Evolutionary conservation across 208 protist genomes (phyloP).

Genomic region (Trypanosoma melophagium): DNA sequence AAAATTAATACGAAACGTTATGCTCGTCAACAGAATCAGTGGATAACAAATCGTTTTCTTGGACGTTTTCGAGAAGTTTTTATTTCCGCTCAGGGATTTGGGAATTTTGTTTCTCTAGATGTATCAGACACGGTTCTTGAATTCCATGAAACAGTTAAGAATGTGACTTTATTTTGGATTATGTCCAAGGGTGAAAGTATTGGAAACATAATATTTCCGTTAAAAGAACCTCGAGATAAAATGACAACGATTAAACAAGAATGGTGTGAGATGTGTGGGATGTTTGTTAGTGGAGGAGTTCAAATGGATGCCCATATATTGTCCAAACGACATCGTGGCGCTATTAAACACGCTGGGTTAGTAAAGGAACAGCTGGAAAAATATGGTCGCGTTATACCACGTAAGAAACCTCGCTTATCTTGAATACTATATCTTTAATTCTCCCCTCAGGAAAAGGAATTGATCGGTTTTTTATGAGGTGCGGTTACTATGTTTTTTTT

Average conservation of each 20-base stretch:
- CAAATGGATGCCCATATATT: conserved; percentile 52
- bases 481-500: conserved; percentile 15
- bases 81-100: conserved; percentile 12
- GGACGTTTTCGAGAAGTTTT: conserved; percentile 28
- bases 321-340: conserved; percentile 68
- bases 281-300: conserved; percentile 52
- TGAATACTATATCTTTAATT: conserved; percentile 15
- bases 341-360: conserved; percentile 40
- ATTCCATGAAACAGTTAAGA: conserved; percentile 18
- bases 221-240: conserved; percentile 6
- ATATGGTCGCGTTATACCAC: conserved; percentile 63
- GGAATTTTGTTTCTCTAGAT: conserved; percentile 42
- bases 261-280: conserved; percentile 53
- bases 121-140: conserved; percentile 14
- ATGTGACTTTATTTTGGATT: conserved; percentile 12
- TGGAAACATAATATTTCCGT: conserved; percentile 24
- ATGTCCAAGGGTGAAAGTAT: neutral
- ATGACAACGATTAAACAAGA: conserved; percentile 42
- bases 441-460: neutral
- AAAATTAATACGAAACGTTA: conserved; percentile 79
- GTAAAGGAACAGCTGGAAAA: conserved; percentile 55
- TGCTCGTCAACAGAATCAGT: conserved; percentile 73
- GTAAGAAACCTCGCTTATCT: conserved; percentile 30
- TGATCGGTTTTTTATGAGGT: no score
- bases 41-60: conserved; percentile 78